Conservation (phyloP, 495 filamentous ascomycete genomes). For the Cairneyella variabilis region DNA sequence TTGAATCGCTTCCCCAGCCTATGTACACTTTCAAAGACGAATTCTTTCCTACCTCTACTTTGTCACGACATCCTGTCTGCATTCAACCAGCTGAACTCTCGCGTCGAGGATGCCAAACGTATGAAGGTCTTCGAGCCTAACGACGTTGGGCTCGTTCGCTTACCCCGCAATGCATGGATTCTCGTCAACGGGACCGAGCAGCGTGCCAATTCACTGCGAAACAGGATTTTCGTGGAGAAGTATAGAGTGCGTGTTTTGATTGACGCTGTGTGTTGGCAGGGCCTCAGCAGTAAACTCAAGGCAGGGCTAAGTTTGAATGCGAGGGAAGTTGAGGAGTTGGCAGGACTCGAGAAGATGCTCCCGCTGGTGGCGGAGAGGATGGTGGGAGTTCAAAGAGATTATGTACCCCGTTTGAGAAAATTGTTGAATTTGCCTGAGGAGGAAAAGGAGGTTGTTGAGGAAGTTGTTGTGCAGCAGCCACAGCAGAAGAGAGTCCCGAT, state of each 20-base stretch:
- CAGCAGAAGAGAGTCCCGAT: background rate
- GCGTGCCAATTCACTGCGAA: background rate
- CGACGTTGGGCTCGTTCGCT: slow-evolving; percentile 9
- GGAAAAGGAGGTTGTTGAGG: background rate
- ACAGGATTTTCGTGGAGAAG: slow-evolving; percentile 16
- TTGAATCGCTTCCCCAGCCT: slow-evolving; percentile 3
- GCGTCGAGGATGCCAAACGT: slow-evolving; percentile 3
- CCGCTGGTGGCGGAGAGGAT: slow-evolving; percentile 16
- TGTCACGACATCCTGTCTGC: slow-evolving; percentile 11
- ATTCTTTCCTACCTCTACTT: slow-evolving; percentile 6
- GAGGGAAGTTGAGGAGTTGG: background rate
- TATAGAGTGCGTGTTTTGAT: slow-evolving; percentile 17
- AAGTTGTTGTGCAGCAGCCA: background rate
- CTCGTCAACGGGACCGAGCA: slow-evolving; percentile 2
- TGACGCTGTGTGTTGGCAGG: slow-evolving; percentile 11
- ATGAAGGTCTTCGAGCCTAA: slow-evolving; percentile 14
- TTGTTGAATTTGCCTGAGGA: background rate
- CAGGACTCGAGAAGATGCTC: slow-evolving; percentile 5
- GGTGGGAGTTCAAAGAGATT: slow-evolving; percentile 13
- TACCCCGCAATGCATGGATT: slow-evolving; percentile 8
- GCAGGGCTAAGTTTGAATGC: background rate
- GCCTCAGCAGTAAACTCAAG: background rate
- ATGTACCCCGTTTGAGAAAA: slow-evolving; percentile 7
- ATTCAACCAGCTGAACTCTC: background rate
- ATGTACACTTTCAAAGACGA: background rate